Conservation (phyloP, 139 green algal species). For the Edaphochlamys debaryana region DNA sequence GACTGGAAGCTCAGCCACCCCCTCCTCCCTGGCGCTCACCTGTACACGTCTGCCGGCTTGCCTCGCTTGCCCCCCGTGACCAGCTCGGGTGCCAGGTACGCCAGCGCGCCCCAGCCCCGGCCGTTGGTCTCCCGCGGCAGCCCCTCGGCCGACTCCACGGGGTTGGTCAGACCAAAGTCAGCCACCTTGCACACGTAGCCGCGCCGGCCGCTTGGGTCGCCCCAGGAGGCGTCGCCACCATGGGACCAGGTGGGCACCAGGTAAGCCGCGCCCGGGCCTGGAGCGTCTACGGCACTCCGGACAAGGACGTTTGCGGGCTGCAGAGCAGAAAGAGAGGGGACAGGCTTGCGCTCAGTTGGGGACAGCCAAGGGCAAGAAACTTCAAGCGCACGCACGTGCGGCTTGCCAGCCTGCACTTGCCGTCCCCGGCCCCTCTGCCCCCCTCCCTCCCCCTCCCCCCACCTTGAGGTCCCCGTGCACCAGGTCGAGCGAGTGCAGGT, state of each 20-base stretch:
- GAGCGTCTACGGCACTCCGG: too few species aligned
- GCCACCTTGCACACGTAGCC: background rate
- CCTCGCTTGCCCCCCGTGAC: background rate
- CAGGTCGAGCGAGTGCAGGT: slow-evolving; percentile 10
- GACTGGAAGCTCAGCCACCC: too few species aligned
- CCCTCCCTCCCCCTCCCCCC: background rate
- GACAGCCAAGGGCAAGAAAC: too few species aligned
- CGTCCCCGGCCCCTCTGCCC: background rate
- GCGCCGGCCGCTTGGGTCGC: too few species aligned
- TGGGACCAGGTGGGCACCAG: too few species aligned
- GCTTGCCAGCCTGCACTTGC: too few species aligned
- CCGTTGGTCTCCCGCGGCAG: background rate
- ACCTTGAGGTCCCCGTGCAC: background rate
- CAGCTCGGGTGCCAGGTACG: slow-evolving; percentile 1
- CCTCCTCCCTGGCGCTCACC: background rate
- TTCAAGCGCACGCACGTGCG: too few species aligned
- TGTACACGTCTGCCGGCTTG: background rate
- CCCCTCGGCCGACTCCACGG: background rate
- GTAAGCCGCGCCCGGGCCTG: too few species aligned
- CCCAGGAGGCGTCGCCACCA: too few species aligned
- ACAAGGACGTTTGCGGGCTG: too few species aligned
- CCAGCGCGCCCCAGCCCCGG: background rate
- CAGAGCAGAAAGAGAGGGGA: too few species aligned
- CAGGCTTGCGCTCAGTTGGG: too few species aligned
- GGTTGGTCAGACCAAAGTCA: background rate